Base-by-base conservation (phyloP, 192 early-diverging fungal genomes). In the Backusella westeae region DNA sequence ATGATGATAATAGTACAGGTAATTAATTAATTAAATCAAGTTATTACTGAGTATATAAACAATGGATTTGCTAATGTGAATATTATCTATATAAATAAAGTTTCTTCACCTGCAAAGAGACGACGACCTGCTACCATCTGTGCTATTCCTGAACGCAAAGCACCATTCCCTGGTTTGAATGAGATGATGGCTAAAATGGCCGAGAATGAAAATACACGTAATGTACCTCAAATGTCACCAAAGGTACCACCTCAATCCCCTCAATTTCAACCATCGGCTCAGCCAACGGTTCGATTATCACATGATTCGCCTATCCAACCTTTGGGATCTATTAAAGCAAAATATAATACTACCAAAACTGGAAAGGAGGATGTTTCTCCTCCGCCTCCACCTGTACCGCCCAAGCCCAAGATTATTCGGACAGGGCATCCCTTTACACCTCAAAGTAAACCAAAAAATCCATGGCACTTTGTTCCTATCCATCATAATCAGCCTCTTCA, bases 61-160 rank as follows among this genome's bases (percentile, higher is more conserved):
- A 19, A 52, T 69, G 3, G 17, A 5, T 35, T 41, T 39, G 12
- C 7, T 75, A n/a, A 59, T 49, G 5, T 1, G 6, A 32, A 14
- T 35, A 17, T 56, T 32, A 49, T 49, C 0, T 9, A 32, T 32
- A 32, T 32, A 32, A 32, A 3, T 32, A 32, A 32, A 63, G 53
- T 77, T 0, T 23, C 80, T 23, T 77, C 80, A 5, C 80, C 80
- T n/a, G 75, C 80, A 4, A 81, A 81, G 72, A 66, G 80, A 21
- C 76, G 78, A 26, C 72, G 77, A 59, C 80, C 80, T 34, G 65
- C 65, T 15, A 81, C 80, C 1, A 81, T 81, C 32, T 81, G 80
- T 67, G 76, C 76, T 23, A 67, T 77, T 26, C 63, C 69, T 23
- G 72, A 72, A 38, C 26, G 34, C 15, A 78, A 78, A 52, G 77